These are phyloP conservation scores for Hymenoscyphus fraxineus DNA, from an alignment of 2,329 filamentous ascomycete species.

Conservation along the genomic window DNA sequence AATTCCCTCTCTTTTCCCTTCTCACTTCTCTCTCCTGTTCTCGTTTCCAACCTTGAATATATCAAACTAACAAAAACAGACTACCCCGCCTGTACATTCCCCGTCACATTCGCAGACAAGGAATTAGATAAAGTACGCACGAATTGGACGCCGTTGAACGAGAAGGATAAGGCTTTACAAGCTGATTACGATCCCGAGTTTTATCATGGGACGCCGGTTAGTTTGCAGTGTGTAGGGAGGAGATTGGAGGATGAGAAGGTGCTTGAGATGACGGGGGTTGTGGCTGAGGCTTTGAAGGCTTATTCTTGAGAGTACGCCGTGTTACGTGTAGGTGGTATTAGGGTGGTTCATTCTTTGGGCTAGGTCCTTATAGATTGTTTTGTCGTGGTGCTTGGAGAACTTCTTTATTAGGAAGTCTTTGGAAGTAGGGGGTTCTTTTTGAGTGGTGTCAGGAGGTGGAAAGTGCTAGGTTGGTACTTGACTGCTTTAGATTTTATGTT, in stretches of 20 bases:
- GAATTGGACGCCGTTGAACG: slow-evolving; percentile 29
- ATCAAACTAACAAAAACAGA: slow-evolving; percentile 22
- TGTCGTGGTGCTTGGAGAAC: too few species aligned
- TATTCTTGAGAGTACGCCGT: neutral
- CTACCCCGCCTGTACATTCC: slow-evolving; percentile 39
- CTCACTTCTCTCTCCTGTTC: neutral
- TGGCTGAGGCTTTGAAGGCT: slow-evolving; percentile 34
- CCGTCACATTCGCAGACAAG: slow-evolving; percentile 42
- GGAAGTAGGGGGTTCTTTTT: too few species aligned
- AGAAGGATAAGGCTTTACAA: slow-evolving; percentile 29
- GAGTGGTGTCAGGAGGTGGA: too few species aligned
- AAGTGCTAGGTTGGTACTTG: too few species aligned
- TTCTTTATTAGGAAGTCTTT: too few species aligned
- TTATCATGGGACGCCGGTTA: slow-evolving; percentile 32
- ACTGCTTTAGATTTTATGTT: too few species aligned
- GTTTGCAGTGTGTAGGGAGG: slow-evolving; percentile 32
- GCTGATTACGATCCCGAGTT: slow-evolving; percentile 33
- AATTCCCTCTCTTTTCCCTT: slow-evolving; percentile 4
- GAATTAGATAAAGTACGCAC: slow-evolving; percentile 32
- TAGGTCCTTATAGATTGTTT: too few species aligned
- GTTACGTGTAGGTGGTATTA: too few species aligned
- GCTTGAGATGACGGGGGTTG: slow-evolving; percentile 38
- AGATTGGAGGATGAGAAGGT: slow-evolving; percentile 34
- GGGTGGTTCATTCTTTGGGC: too few species aligned
- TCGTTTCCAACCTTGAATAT: neutral